Percentiles rank a stretch among this genome's conserved stretches.
phyloP scores from a whole-genome alignment of 2,329 filamentous ascomycete genomes.

The Lecanoromycetidae sp. region DNA sequence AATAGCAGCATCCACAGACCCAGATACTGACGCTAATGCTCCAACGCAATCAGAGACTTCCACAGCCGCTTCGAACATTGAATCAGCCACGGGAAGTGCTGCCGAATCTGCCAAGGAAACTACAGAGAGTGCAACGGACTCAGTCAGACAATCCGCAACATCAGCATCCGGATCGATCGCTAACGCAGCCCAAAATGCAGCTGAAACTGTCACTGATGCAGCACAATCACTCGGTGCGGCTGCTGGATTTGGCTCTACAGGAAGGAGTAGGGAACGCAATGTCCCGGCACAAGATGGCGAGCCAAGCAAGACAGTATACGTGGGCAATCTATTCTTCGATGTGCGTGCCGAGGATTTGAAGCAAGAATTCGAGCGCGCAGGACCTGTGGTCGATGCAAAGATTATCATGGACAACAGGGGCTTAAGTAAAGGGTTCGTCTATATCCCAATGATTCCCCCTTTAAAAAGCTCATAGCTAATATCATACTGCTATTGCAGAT shows the following conservation, averaged over 20 bases:
- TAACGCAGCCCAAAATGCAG: background rate
- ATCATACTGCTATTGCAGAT: no score
- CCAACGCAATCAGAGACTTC: slow-evolving; percentile 4
- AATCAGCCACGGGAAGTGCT: no score
- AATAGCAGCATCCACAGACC: slow-evolving; percentile 17
- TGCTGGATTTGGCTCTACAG: slow-evolving; percentile 6
- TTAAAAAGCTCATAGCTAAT: no score
- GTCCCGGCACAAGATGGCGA: slow-evolving; percentile 6
- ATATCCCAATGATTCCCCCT: slow-evolving; percentile 2
- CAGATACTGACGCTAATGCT: slow-evolving; percentile 14
- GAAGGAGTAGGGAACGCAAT: no score
- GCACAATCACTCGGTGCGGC: slow-evolving; percentile 5
- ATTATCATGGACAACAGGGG: slow-evolving; percentile 51
- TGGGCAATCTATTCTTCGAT: slow-evolving; percentile 61
- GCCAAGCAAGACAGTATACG: slow-evolving; percentile 43
- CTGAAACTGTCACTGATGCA: background rate
- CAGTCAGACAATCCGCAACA: no score
- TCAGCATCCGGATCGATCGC: no score
- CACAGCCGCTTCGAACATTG: slow-evolving; percentile 14
- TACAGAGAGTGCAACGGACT: no score
- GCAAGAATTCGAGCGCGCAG: slow-evolving; percentile 47
- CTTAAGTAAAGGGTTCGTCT: slow-evolving; percentile 55
- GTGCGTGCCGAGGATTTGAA: slow-evolving; percentile 49
- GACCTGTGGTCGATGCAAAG: slow-evolving; percentile 40
- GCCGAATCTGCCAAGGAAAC: slow-evolving; percentile 15